Evolutionary conservation across 2,329 filamentous ascomycete species (phyloP).

Genomic region (Calonectria fujianensis): DNA sequence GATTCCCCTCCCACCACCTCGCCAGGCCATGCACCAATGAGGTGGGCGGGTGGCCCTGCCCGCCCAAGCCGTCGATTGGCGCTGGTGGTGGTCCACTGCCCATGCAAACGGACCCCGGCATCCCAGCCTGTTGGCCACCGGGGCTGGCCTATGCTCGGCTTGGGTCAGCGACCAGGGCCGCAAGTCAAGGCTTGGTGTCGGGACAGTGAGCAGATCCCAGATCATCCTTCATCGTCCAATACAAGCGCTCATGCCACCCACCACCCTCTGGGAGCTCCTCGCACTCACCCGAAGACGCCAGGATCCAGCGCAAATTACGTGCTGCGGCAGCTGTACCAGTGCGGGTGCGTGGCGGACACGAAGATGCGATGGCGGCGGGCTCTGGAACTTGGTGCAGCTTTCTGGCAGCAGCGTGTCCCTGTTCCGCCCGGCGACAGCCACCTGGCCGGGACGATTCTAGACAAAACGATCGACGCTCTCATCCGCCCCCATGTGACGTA

Average conservation of each 20-base stretch:
- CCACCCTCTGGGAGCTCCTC: conserved; percentile 38
- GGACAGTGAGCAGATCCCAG: conserved; percentile 47
- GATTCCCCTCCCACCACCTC: conserved; percentile 31
- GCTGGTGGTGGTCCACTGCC: conserved; percentile 42
- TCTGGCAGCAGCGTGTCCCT: conserved; percentile 1
- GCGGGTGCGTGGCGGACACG: conserved; percentile 27
- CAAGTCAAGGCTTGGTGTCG: conserved; percentile 43
- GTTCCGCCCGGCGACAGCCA: conserved; percentile 32
- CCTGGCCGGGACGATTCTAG: conserved; percentile 42
- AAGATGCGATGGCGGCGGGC: not conserved
- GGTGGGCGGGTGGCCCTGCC: conserved; percentile 29
- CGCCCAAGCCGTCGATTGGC: conserved; percentile 40
- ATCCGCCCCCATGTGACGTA: conserved; percentile 50
- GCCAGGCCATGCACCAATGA: conserved; percentile 44
- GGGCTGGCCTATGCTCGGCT: conserved; percentile 39
- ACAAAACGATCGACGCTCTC: conserved; percentile 48
- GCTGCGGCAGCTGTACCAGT: conserved; percentile 18
- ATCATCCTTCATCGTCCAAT: conserved; percentile 47
- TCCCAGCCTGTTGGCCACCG: conserved; percentile 52
- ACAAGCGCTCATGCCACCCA: conserved; percentile 39
- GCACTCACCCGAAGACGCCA: conserved; percentile 28
- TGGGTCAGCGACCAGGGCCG: conserved; percentile 38
- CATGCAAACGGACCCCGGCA: conserved; percentile 48
- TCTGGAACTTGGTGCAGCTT: not conserved
- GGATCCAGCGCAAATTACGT: conserved; percentile 35